Evolutionary conservation across 441 rosid genomes (phyloP).

Genomic region (Populus tomentosa): DNA sequence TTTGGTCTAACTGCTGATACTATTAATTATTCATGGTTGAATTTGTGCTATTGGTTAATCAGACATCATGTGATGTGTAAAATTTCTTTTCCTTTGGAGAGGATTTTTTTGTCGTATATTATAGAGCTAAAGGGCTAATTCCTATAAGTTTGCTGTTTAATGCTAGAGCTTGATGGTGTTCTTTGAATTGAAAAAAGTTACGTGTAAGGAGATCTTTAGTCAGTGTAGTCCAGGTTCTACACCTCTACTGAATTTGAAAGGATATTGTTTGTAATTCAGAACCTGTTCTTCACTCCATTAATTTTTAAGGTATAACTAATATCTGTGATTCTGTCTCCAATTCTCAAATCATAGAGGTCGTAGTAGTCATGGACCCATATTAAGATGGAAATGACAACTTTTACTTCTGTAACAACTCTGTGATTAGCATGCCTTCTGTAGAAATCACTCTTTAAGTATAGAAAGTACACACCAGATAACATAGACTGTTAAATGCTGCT

Average conservation of each 20-base stretch:
- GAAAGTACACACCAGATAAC: neutral
- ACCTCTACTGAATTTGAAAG: neutral
- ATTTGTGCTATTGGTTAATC: neutral
- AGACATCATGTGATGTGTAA: neutral
- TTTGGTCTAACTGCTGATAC: neutral
- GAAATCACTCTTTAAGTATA: neutral
- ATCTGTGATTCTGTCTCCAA: neutral
- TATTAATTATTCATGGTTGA: neutral
- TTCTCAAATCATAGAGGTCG: neutral
- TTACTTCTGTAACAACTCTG: neutral
- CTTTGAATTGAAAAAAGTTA: neutral
- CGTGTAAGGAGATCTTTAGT: too few species aligned
- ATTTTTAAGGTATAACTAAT: neutral
- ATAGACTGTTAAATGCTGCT: neutral
- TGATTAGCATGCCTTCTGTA: neutral
- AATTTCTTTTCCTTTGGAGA: neutral
- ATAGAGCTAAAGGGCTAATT: neutral
- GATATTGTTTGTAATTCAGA: neutral
- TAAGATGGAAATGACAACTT: neutral
- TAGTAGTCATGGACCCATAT: neutral
- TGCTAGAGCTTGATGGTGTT: neutral
- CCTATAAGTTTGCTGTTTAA: neutral
- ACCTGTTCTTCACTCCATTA: neutral
- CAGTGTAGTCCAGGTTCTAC: neutral
- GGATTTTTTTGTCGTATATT: neutral